Evolutionary conservation across 495 filamentous ascomycete species (phyloP).

Genomic region (Podospora australis): DNA sequence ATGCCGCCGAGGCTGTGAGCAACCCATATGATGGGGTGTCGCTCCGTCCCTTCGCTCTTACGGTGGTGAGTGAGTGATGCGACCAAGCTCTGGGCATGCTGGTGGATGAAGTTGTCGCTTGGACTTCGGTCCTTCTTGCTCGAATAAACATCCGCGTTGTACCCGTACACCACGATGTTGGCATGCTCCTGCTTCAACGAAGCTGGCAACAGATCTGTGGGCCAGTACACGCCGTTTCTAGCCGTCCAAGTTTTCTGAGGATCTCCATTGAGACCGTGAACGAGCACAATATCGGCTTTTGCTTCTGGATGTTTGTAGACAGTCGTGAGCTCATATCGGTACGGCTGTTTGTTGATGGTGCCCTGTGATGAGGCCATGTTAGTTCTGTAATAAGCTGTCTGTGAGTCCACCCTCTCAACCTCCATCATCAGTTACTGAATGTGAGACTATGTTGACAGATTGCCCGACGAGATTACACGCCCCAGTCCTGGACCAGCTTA

Average conservation of each 20-base stretch:
- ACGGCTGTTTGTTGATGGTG: slow-evolving; percentile 49
- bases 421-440: background rate
- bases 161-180: slow-evolving; percentile 76
- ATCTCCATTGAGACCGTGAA: slow-evolving; percentile 79
- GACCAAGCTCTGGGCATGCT: slow-evolving; percentile 78
- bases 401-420: too few relatives aligned
- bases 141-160: slow-evolving; percentile 69
- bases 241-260: slow-evolving; percentile 71
- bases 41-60: slow-evolving; percentile 50
- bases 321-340: slow-evolving; percentile 62
- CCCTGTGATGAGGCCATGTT: too few relatives aligned
- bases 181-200: slow-evolving; percentile 55
- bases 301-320: slow-evolving; percentile 57
- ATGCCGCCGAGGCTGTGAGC: slow-evolving; percentile 80
- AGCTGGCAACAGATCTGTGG: slow-evolving; percentile 62
- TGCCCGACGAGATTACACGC: background rate
- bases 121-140: slow-evolving; percentile 36
- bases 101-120: slow-evolving; percentile 67
- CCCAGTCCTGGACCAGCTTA: background rate
- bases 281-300: slow-evolving; percentile 64
- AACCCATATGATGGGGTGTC: slow-evolving; percentile 77
- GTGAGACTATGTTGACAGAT: background rate
- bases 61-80: slow-evolving; percentile 45
- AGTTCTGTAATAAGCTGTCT: too few relatives aligned
- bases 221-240: slow-evolving; percentile 65